Base-by-base conservation (phyloP, 1,139 yeast species). In the Saccharomyces hybrid region DNA sequence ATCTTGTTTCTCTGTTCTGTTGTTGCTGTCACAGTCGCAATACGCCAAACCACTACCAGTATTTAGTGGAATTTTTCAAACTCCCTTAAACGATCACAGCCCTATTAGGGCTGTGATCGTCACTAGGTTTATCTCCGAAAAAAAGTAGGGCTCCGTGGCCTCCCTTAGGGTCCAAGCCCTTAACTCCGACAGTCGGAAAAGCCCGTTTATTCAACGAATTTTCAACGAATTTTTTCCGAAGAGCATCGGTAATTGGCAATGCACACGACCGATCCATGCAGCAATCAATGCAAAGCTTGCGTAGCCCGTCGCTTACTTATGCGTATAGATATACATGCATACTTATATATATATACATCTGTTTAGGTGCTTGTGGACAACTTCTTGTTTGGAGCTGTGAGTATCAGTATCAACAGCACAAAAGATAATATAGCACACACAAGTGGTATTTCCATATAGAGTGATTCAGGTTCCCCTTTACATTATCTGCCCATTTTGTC, bases 111-210 rank as follows among this genome's bases (percentile, higher is more conserved):
- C 6, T 38, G 5, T 20, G 20, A 20, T 20, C 20, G 20, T 20
- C 20, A 20, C 6, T 20, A 38, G 44, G 44, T n/a, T 38, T 38
- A 38, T 16, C 11, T 8, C 4, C 5, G 7, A 38, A 16, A 38
- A 16, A 4, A 1, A 11, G 5, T 16, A 38, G 44, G 44, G 11
- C 44, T 20, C 13, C 2, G 9, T 11, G 14, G 9, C 57, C 42
- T 30, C 53, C 52, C 38, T 54, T 20, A 27, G 50, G 38, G 14
- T 52, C 51, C 38, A 51, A 26, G 27, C 28, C 11, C 53, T 50
- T 38, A 52, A 42, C 16, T 46, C 44, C 46, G 44, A 16, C 47
- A 38, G 20, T 47, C 44, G 48, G 28, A 11, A 8, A 46, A 27
- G 48, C 48, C 31, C 31, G 31, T 26, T 25, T 46, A 9, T 23